Evolutionary conservation across 257 asterid species (phyloP), one percentile per base, ranked within the genome.

Genomic region (Catharanthus roseus): DNA sequence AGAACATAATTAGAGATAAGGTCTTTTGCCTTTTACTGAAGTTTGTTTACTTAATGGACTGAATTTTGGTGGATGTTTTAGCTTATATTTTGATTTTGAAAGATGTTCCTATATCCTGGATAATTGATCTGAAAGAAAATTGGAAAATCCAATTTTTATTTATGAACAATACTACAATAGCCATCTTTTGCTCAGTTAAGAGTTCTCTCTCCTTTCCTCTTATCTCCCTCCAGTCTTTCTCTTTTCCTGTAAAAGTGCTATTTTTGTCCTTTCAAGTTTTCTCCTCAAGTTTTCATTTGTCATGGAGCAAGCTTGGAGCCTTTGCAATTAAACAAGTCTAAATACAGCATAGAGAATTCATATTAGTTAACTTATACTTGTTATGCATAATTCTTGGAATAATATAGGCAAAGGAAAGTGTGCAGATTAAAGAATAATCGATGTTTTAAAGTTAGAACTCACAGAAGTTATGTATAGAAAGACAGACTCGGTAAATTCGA

Each of bases 271-370:
- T 62, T 9, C 12, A 61, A 34, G 47, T 62, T 62, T 62, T 34
- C 67, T 62, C n/a, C n/a, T 9, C 12, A 61, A 34, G 47, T 62
- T 62, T 62, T 34, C 67, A n/a, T 62, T 29, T 61, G 45, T 61
- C 26, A 8, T 4, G 4, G 9, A 8, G 6, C 24, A 3, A 16
- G 55, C 55, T 33, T 36, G 28, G 47, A 62, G 47, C 47, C 26
- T 9, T 62, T 42, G 18, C 18, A 62, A 62, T 11, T 62, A 6
- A 34, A 33, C 16, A 61, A 19, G 47, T 62, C 29, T 60, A 26
- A 29, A 62, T 7, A 8, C 26, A 6, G 16, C 28, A 57, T 28
- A 7, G 23, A 62, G 1, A 34, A 7, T n/a, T 61, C 45, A 34
- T 34, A 33, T 31, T 16, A 61, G 44, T 33, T 8, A 33, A 31